These are phyloP conservation scores for Cyberlindnera bimundalis DNA, from an alignment of 805 yeast genomes.

Conservation along the genomic window DNA sequence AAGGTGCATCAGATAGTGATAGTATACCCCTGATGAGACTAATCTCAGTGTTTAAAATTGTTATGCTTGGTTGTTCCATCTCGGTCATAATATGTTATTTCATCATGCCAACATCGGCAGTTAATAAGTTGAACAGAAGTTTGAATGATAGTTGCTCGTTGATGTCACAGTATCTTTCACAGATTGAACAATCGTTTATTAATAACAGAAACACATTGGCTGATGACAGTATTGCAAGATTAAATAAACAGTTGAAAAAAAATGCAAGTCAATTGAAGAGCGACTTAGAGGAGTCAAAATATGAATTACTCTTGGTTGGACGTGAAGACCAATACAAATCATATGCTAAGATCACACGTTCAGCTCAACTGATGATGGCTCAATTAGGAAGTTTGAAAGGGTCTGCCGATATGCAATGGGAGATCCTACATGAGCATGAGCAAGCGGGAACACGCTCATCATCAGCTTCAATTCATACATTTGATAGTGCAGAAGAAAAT, in stretches of 20 bases:
- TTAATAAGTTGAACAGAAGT: constrained; percentile 38
- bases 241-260: constrained; percentile 37
- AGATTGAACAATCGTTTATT: constrained; percentile 47
- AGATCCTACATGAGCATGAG: constrained; percentile 38
- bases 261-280: constrained; percentile 38
- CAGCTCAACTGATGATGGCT: constrained; percentile 48
- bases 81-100: constrained; percentile 60
- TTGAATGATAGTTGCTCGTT: constrained; percentile 50
- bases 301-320: constrained; percentile 55
- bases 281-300: constrained; percentile 55
- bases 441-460: neutral
- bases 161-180: constrained; percentile 47
- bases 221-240: constrained; percentile 32
- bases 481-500: constrained; percentile 8
- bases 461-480: constrained; percentile 5
- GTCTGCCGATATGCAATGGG: constrained; percentile 66
- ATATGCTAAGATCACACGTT: constrained; percentile 44
- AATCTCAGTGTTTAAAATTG: constrained; percentile 52
- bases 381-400: constrained; percentile 65
- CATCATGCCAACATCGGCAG: constrained; percentile 63
- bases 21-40: constrained; percentile 53
- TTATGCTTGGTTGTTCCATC: constrained; percentile 54
- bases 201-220: constrained; percentile 39
- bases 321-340: constrained; percentile 49
- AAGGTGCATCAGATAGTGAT: constrained; percentile 62